Conservation (phyloP, 345 rosid species). For the Murraya koenigii region DNA sequence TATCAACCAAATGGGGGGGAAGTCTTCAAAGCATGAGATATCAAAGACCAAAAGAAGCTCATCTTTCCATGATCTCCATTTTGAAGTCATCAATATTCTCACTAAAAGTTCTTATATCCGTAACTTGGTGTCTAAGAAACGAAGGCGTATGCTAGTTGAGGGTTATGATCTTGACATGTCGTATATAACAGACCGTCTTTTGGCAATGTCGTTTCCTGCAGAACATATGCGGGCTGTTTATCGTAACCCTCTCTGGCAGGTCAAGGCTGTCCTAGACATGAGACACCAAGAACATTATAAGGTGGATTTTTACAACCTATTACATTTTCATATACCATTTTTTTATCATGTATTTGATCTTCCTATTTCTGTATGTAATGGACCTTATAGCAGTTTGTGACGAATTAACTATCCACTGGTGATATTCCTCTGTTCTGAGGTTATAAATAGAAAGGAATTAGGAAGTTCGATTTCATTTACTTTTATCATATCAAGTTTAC, state of each 20-base stretch:
- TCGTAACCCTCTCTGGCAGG: conserved; percentile 97
- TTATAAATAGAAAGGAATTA: neutral
- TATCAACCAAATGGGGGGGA: conserved; percentile 61
- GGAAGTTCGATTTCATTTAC: neutral
- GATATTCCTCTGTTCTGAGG: neutral
- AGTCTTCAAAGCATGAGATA: conserved; percentile 44
- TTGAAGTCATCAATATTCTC: conserved; percentile 44
- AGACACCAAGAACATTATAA: conserved; percentile 72
- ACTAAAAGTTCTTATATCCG: conserved; percentile 61
- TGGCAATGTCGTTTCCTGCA: conserved; percentile 94
- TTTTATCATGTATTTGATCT: neutral
- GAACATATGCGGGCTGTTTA: conserved; percentile 85
- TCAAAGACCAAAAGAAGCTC: conserved; percentile 24
- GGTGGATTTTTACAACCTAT: conserved; percentile 36
- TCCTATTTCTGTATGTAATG: neutral
- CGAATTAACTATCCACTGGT: neutral
- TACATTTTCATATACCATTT: neutral
- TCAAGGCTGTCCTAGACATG: conserved; percentile 86
- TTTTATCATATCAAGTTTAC: neutral
- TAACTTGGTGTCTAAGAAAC: conserved; percentile 79
- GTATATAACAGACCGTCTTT: conserved; percentile 61
- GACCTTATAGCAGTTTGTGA: neutral
- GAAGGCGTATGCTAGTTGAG: conserved; percentile 70
- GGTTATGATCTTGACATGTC: conserved; percentile 99
- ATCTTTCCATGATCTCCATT: conserved; percentile 24